Evolutionary conservation across 1,139 yeast species (phyloP), one percentile per base, ranked within the genome.

Genomic region (Blastobotrys illinoisensis): DNA sequence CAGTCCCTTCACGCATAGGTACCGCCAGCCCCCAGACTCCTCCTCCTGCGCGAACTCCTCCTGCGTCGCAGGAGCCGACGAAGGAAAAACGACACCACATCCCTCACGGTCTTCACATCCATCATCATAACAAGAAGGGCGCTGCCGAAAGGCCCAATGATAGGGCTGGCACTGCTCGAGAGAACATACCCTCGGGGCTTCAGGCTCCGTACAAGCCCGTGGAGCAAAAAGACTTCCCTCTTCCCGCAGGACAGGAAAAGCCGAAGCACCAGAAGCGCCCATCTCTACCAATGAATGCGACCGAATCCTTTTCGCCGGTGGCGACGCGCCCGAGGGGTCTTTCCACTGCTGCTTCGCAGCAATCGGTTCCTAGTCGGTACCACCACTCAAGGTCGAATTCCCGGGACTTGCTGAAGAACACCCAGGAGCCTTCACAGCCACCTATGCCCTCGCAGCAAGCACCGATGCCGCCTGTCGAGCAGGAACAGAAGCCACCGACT

Each of bases 11-110:
- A 2, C 40, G 40, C 16, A 32, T 13, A 7, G 40, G 40, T 13
- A 32, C 16, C 16, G 40, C 40, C 7, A 32, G 40, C 13, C 40
- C 40, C 3, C 40, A 32, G 40, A 21, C 32, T 13, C 26, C 49
- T 14, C 24, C 36, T 11, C 36, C 36, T 9, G 19, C 26, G 13
- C 2, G 47, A 5, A 23, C 16, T 9, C 23, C 23, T 13, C 47
- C 28, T 13, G 16, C 16, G 9, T 2, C 18, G 28, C 47, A 7
- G 23, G 19, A 45, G 18, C 20, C 26, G 20, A 18, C 36, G n/a
- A 28, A 47, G 14, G 32, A 46, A 32, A 45, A 36, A 20, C 28
- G 46, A 24, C 46, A 28, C 14, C 49, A 40, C 43, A 20, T 20
- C n/a, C 47, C 26, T 16, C 43, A 49, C 18, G 20, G 32, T 2